Evolutionary conservation across 352 stramenopile species (phyloP).

Genomic region (Blastocystis sp.): DNA sequence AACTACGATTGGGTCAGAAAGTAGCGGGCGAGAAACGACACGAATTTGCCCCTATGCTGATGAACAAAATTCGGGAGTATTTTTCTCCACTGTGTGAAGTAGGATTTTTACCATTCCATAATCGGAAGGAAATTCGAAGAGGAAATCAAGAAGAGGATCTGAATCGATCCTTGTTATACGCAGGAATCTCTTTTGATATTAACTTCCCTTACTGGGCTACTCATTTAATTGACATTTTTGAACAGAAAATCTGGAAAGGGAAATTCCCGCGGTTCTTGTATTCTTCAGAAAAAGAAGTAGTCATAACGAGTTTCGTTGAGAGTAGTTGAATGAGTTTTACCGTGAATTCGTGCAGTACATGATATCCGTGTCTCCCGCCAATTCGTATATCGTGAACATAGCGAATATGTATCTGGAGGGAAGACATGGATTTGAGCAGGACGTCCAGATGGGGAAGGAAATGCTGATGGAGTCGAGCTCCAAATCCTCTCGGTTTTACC

Average conservation of each 20-base stretch:
- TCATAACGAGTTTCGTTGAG: background rate
- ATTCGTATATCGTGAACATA: background rate
- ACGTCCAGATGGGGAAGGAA: background rate
- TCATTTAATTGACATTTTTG: conserved; percentile 51
- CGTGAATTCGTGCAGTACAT: conserved; percentile 3
- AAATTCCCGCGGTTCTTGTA: background rate
- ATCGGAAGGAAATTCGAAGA: background rate
- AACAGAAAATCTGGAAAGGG: background rate
- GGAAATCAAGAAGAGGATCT: background rate
- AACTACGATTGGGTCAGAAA: background rate
- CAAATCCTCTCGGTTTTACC: background rate
- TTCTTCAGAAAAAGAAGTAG: background rate
- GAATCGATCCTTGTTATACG: background rate
- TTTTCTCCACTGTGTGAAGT: background rate
- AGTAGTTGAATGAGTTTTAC: background rate
- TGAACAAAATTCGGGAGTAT: background rate
- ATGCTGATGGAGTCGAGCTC: background rate
- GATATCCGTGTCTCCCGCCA: background rate
- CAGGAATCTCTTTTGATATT: background rate
- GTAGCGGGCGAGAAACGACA: background rate
- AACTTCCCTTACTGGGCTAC: conserved; percentile 41
- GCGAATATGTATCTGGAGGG: background rate
- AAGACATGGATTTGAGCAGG: background rate
- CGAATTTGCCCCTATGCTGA: background rate
- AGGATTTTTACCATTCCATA: background rate